Conservation (phyloP, 2,329 filamentous ascomycete genomes). For the Exserohilum rostratum region DNA sequence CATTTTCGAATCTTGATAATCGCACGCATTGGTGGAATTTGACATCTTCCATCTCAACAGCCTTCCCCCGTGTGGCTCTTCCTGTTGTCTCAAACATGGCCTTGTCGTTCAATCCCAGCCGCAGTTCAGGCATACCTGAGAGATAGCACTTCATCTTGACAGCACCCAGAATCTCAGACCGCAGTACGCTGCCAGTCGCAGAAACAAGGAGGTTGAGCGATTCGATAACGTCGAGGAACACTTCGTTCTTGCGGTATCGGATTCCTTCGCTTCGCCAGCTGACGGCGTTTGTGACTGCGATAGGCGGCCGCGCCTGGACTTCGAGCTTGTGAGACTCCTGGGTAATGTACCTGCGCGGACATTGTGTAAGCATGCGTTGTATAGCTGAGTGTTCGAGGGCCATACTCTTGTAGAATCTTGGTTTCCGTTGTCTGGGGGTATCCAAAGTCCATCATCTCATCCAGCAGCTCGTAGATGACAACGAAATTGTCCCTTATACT, state of each 20-base stretch:
- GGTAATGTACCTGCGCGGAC: conserved; percentile 75
- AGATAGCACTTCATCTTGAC: conserved; percentile 99
- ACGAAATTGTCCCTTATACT: conserved; percentile 99
- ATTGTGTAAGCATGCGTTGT: not conserved
- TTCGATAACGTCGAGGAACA: conserved; percentile 97
- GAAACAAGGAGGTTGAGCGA: conserved; percentile 95
- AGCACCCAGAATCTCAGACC: conserved; percentile 93
- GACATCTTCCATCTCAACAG: conserved; percentile 99
- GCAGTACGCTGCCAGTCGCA: conserved; percentile 90
- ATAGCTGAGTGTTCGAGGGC: not conserved
- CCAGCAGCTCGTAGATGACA: conserved; percentile 96
- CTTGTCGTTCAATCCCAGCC: conserved; percentile 95
- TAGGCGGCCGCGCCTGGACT: conserved; percentile 92
- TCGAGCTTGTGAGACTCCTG: conserved; percentile 99
- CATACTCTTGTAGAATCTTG: conserved; percentile 93
- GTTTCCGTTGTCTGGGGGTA: conserved; percentile 98
- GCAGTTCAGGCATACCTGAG: conserved; percentile 95
- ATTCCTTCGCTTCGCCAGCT: conserved; percentile 98
- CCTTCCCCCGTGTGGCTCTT: conserved; percentile 89
- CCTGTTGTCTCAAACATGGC: conserved; percentile 99
- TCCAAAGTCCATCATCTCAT: conserved; percentile 99
- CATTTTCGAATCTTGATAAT: conserved; percentile 95
- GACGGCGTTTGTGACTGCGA: conserved; percentile 97
- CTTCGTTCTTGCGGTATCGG: conserved; percentile 98
- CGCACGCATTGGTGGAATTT: conserved; percentile 99